A percentile compares a stretch with the other conserved stretches of the same genome.
phyloP scores from a whole-genome alignment of 768 basidiomycete species.

The Lactarius sp. region DNA sequence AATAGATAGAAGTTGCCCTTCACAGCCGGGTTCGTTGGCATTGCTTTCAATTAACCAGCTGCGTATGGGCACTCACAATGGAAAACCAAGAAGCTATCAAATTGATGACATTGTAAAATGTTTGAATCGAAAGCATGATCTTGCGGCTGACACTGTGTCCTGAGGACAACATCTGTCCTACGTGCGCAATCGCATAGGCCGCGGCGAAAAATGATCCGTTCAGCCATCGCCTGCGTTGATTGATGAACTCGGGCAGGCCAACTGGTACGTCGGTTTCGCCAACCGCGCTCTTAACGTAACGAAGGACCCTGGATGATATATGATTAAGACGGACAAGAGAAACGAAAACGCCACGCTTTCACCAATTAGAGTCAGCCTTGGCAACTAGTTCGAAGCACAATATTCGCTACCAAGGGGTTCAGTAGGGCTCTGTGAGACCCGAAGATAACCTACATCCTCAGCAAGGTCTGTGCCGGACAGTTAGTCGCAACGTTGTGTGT shows the following conservation, averaged over 20 bases:
- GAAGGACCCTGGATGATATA: slow-evolving; percentile 65
- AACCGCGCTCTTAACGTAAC: slow-evolving; percentile 91
- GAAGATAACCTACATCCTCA: slow-evolving; percentile 60
- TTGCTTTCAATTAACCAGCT: not conserved
- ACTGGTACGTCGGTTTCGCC: slow-evolving; percentile 96
- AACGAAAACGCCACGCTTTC: slow-evolving; percentile 31
- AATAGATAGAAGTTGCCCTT: slow-evolving; percentile 95
- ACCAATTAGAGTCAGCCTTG: slow-evolving; percentile 77
- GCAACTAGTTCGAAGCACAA: slow-evolving; percentile 78
- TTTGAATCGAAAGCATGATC: slow-evolving; percentile 67
- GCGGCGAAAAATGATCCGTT: slow-evolving; percentile 95
- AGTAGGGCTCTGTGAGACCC: slow-evolving; percentile 7
- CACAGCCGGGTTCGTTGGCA: slow-evolving; percentile 5
- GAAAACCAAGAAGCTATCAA: slow-evolving; percentile 92
- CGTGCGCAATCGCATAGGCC: slow-evolving; percentile 88
- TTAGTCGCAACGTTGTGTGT: not conserved
- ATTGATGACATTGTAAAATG: slow-evolving; percentile 82
- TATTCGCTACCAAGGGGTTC: slow-evolving; percentile 55
- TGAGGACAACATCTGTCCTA: slow-evolving; percentile 70
- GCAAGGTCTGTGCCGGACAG: slow-evolving; percentile 59
- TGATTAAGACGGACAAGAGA: slow-evolving; percentile 23
- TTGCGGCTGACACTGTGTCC: slow-evolving; percentile 81
- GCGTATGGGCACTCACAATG: slow-evolving; percentile 49
- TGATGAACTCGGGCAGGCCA: slow-evolving; percentile 87
- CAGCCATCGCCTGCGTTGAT: slow-evolving; percentile 83